Evolutionary conservation across 2,329 filamentous ascomycete genomes (phyloP).

Genomic region (Xylaria multiplex): DNA sequence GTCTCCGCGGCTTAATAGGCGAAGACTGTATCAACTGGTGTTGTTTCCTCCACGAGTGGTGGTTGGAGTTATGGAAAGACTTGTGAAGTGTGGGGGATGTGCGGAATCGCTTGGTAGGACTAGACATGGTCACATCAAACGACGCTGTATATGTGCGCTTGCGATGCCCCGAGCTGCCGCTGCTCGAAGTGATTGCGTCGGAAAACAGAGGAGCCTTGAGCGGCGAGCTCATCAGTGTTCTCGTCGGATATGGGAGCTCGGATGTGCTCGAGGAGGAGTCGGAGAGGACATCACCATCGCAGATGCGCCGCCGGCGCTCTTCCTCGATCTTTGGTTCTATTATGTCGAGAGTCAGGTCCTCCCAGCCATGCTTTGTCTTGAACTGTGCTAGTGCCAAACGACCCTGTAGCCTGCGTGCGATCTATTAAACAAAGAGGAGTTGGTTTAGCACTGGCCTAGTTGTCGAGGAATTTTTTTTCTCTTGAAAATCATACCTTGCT

Average conservation of each 20-base stretch:
- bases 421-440: constrained; percentile 63
- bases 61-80: constrained; percentile 60
- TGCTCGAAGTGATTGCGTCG: constrained; percentile 78
- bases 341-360: constrained; percentile 84
- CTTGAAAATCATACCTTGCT: constrained; percentile 69
- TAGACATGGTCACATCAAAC: constrained; percentile 66
- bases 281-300: constrained; percentile 79
- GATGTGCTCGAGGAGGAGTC: constrained; percentile 88
- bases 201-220: constrained; percentile 84
- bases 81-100: constrained; percentile 70
- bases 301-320: constrained; percentile 76
- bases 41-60: constrained; percentile 78
- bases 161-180: constrained; percentile 71
- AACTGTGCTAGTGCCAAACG: constrained; percentile 95
- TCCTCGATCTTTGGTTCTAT: constrained; percentile 88
- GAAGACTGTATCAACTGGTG: constrained; percentile 86
- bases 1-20: constrained; percentile 79
- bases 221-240: constrained; percentile 82
- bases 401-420: constrained; percentile 91
- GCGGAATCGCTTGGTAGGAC: constrained; percentile 76
- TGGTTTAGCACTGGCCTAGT: constrained; percentile 35
- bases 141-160: constrained; percentile 71
- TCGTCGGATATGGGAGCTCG: constrained; percentile 75
- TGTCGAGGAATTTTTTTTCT: constrained; percentile 2
- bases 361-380: constrained; percentile 96